Conservation (phyloP, 768 basidiomycete genomes). For the Serendipita sp. region DNA sequence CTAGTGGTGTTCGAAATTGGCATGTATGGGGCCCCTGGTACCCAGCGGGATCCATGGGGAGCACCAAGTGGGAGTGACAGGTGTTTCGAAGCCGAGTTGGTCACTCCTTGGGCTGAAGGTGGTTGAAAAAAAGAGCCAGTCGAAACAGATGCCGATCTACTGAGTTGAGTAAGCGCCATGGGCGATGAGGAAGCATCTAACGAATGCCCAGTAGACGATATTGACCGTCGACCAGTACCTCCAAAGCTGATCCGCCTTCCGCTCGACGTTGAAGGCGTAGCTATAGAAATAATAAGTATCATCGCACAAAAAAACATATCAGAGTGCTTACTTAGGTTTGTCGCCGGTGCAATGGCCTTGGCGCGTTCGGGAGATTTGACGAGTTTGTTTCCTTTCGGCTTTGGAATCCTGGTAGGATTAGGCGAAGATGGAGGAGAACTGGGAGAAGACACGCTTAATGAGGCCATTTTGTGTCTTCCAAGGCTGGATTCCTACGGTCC, state of each 20-base stretch:
- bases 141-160: no score
- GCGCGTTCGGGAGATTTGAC: not conserved
- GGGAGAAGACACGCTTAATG: not conserved
- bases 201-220: no score
- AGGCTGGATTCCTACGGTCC: not conserved
- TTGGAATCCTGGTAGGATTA: not conserved
- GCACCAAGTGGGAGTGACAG: no score
- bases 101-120: no score
- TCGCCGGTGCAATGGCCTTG: not conserved
- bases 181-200: no score
- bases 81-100: no score
- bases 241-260: not conserved
- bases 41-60: not conserved
- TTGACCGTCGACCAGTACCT: not conserved
- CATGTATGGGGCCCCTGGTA: not conserved
- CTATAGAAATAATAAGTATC: not conserved
- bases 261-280: not conserved
- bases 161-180: no score
- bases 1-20: not conserved
- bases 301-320: not conserved
- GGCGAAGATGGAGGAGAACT: not conserved
- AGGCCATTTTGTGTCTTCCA: not conserved
- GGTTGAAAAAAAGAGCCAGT: no score
- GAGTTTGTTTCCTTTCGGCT: slow-evolving; percentile 1
- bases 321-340: not conserved